Evolutionary conservation across 495 filamentous ascomycete genomes (phyloP), one percentile per base, ranked within the genome.

Genomic region (Hypomontagnella monticulosa): DNA sequence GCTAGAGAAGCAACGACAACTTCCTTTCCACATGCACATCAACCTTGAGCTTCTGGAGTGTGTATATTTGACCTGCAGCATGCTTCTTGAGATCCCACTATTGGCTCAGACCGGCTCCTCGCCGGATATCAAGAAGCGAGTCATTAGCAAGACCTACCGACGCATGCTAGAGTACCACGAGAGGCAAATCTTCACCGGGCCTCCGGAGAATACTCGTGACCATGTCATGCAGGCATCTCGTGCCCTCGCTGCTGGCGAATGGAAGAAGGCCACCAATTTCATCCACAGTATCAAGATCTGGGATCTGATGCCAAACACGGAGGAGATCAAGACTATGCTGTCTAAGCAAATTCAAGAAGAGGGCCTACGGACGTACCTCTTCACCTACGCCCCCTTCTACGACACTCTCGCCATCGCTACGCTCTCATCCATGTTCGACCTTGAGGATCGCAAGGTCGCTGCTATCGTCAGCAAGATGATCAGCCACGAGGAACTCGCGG

Each of bases 11-110:
- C 95, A 98, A 76, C 88, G 95, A 61, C 95, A 98, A 79, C 84
- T 99, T 60, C 95, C 95, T 41, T 99, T 99, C 87, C 95, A 99
- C 81, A 97, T 97, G 92, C 95, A 99, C 84, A 98, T 99, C 83
- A 99, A 99, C 83, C 85, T 99, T 16, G 95, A 99, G 71, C 86
- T 99, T 27, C 87, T 99, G 3, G 95, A 99, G 77, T 98, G 94
- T 73, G 93, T 97, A 60, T 99, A 99, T 78, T 88, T 99, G 43
- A 97, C 95, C 57, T 97, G 93, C 77, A 96, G 91, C 81, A 98
- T 98, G 95, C 88, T 99, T 61, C 85, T 99, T 44, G 95, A 99
- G 81, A 97, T 99, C 62, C 95, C 95, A 10, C 90, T 97, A 44
- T 88, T 99, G 58, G 95, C 95, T 23, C 96, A 98, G 75, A 94